A percentile compares a stretch with the other conserved stretches of the same genome.
Evolutionary conservation across 805 yeast genomes (phyloP).

Genomic region (Metschnikowia henanensis): DNA sequence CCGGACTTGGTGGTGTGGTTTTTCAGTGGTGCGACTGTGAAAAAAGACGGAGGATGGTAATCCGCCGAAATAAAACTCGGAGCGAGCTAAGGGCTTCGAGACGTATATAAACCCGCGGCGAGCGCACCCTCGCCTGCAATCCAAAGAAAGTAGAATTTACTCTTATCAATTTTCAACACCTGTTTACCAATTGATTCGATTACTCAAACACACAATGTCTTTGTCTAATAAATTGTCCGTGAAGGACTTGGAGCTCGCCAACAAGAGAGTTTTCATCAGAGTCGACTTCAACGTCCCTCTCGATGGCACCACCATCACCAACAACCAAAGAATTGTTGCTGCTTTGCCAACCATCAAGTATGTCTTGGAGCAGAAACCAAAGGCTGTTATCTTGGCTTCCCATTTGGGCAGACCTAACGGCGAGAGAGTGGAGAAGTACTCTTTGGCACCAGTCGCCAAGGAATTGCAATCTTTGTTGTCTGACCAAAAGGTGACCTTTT

Average conservation of each 20-base stretch:
- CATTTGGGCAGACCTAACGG: conserved; percentile 99
- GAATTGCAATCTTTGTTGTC: conserved; percentile 79
- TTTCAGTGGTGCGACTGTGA: conserved; percentile 6
- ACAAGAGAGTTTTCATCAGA: conserved; percentile 97
- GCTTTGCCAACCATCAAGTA: conserved; percentile 98
- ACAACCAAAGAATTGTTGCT: conserved; percentile 99
- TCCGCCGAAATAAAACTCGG: conserved; percentile 11
- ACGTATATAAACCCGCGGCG: conserved; percentile 7
- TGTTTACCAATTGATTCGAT: conserved; percentile 11
- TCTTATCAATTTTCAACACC: neutral
- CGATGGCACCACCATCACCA: conserved; percentile 95
- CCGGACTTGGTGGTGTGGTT: conserved; percentile 1
- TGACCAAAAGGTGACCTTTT: conserved; percentile 69
- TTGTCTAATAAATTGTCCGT: conserved; percentile 91
- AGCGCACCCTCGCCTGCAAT: conserved; percentile 5
- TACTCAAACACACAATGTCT: conserved; percentile 59
- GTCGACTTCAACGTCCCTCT: conserved; percentile 96
- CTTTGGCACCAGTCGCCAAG: conserved; percentile 88
- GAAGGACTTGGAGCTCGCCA: conserved; percentile 81
- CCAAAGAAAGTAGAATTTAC: neutral
- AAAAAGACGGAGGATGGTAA: conserved; percentile 11
- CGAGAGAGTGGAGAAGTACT: conserved; percentile 79
- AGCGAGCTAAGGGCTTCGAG: conserved; percentile 1
- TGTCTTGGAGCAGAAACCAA: conserved; percentile 89
- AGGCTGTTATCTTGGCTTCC: conserved; percentile 89